Percentiles rank a stretch among this genome's conserved stretches.
These are phyloP conservation scores for Boletus pseudopeckii DNA, from an alignment of 768 basidiomycete species.

Conservation along the genomic window DNA sequence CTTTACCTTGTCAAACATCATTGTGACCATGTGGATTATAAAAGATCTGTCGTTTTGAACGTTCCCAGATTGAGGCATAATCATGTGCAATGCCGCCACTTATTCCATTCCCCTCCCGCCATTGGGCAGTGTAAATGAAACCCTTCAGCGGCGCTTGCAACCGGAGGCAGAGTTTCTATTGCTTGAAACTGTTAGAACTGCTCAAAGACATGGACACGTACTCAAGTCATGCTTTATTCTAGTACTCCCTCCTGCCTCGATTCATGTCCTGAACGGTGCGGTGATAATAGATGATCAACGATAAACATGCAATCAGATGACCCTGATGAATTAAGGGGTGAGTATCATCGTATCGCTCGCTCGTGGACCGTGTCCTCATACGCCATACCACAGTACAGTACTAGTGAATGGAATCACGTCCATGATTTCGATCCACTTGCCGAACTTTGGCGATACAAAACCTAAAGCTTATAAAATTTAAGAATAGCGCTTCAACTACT, in stretches of 20 bases:
- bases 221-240: conserved; percentile 31
- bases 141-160: background rate
- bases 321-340: conserved; percentile 35
- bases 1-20: conserved; percentile 4
- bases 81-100: conserved; percentile 6
- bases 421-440: too few relatives aligned
- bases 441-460: too few relatives aligned
- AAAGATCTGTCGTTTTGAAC: conserved; percentile 4
- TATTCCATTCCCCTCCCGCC: conserved; percentile 10
- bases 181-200: conserved; percentile 9
- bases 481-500: too few relatives aligned
- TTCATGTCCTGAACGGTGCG: conserved; percentile 20
- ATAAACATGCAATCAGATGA: background rate
- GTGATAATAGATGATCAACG: background rate
- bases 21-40: background rate
- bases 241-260: background rate
- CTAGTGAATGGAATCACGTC: too few relatives aligned
- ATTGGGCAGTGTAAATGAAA: background rate
- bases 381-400: background rate
- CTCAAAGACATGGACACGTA: conserved; percentile 33
- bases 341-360: conserved; percentile 1
- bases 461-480: too few relatives aligned
- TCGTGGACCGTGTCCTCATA: background rate
- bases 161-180: conserved; percentile 14
- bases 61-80: background rate